Conservation (phyloP, 768 basidiomycete genomes). For the Gautieria morchelliformis region DNA sequence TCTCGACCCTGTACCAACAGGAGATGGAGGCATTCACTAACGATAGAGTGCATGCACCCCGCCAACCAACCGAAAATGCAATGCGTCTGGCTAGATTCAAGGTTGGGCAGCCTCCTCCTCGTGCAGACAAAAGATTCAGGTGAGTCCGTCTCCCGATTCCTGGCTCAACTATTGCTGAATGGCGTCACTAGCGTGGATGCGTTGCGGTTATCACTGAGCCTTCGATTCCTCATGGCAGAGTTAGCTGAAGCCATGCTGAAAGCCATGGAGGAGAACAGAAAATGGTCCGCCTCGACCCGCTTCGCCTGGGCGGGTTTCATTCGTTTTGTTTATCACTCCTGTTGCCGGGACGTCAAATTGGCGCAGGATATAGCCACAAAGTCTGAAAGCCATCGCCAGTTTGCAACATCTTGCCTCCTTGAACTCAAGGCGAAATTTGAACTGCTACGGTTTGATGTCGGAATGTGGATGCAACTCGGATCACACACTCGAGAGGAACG, state of each 20-base stretch:
- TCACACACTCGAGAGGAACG: conserved; percentile 15
- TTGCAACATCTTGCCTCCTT: conserved; percentile 34
- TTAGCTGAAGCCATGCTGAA: conserved; percentile 35
- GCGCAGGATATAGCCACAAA: conserved; percentile 37
- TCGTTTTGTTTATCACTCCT: conserved; percentile 37
- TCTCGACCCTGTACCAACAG: conserved; percentile 38
- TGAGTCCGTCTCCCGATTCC: background rate
- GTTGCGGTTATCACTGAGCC: conserved; percentile 41
- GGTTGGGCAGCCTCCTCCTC: conserved; percentile 49
- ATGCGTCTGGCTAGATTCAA: conserved; percentile 41
- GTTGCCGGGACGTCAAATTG: conserved; percentile 34
- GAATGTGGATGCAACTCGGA: conserved; percentile 19
- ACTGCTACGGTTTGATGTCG: conserved; percentile 38
- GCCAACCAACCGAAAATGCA: conserved; percentile 37
- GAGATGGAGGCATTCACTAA: conserved; percentile 29
- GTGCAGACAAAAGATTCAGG: conserved; percentile 44
- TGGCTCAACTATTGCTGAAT: background rate
- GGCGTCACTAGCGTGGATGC: conserved; percentile 36
- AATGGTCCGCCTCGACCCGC: conserved; percentile 21
- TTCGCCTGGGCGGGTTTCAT: conserved; percentile 39
- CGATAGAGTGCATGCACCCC: conserved; percentile 25
- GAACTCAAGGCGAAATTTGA: conserved; percentile 39
- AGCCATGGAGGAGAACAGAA: conserved; percentile 16
- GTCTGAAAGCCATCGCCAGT: conserved; percentile 45
- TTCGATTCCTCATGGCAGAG: conserved; percentile 42